Evolutionary conservation across 1,284 basidiomycete genomes (phyloP).

Genomic region (Rhodotorula sp.): DNA sequence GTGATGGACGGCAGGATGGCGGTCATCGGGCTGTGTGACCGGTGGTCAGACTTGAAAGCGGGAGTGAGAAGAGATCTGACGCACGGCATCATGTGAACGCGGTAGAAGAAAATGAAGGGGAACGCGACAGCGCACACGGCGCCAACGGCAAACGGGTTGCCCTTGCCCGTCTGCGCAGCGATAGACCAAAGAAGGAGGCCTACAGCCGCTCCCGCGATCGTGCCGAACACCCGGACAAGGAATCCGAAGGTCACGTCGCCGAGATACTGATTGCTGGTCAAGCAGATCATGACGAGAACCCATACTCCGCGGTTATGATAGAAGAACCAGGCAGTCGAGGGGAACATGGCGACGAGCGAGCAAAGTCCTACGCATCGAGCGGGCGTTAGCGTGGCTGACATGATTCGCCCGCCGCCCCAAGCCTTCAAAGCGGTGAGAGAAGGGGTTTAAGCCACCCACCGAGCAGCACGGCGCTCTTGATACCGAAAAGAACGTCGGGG

Average conservation of each 20-base stretch:
- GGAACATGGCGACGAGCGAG: slow-evolving; percentile 31
- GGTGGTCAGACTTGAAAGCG: background rate
- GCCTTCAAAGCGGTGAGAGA: too few species aligned
- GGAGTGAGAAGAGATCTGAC: background rate
- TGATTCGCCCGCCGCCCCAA: too few species aligned
- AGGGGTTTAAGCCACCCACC: slow-evolving; percentile 47
- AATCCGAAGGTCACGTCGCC: slow-evolving; percentile 41
- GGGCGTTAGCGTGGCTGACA: background rate
- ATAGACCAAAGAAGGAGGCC: slow-evolving; percentile 70
- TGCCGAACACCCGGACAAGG: slow-evolving; percentile 51
- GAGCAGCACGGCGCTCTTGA: slow-evolving; percentile 75
- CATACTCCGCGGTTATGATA: slow-evolving; percentile 46
- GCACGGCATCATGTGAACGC: slow-evolving; percentile 52
- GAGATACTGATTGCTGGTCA: slow-evolving; percentile 15
- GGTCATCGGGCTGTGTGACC: slow-evolving; percentile 56
- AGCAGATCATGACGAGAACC: slow-evolving; percentile 35
- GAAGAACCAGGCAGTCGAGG: slow-evolving; percentile 42
- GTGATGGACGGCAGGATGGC: slow-evolving; percentile 70
- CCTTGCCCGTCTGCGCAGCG: slow-evolving; percentile 54
- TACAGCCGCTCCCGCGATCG: slow-evolving; percentile 67
- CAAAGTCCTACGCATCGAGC: slow-evolving; percentile 3
- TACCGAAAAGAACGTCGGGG: slow-evolving; percentile 62
- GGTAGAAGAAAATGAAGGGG: slow-evolving; percentile 60
- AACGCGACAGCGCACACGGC: slow-evolving; percentile 69
- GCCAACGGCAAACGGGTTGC: slow-evolving; percentile 73